Evolutionary conservation across 75 land plant genomes (phyloP).

Genomic region (Ceratopteris richardii): DNA sequence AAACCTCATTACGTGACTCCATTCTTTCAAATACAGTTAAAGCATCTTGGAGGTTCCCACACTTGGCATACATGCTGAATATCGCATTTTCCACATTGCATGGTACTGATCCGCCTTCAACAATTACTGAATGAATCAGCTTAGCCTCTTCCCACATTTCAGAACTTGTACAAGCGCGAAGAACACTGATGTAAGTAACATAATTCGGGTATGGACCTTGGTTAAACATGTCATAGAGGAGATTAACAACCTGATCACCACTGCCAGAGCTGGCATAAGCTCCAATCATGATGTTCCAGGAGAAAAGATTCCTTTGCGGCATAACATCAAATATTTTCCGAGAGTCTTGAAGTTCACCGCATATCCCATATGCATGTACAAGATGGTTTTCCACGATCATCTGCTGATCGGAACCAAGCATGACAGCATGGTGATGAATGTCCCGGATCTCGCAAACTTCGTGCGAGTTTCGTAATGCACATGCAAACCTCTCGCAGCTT

Average conservation of each 20-base stretch:
- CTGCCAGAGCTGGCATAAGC: slow-evolving; percentile 11
- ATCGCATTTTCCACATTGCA: slow-evolving; percentile 10
- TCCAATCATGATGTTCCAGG: slow-evolving; percentile 30
- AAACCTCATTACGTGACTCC: slow-evolving; percentile 6
- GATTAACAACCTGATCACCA: slow-evolving; percentile 6
- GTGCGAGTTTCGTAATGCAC: background rate
- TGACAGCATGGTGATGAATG: background rate
- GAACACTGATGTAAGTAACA: slow-evolving; percentile 5
- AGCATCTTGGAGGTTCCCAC: slow-evolving; percentile 6
- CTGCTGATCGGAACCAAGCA: background rate
- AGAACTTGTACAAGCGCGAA: slow-evolving; percentile 15
- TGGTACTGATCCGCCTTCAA: background rate
- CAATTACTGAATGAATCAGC: slow-evolving; percentile 2
- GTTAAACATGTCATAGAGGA: slow-evolving; percentile 12
- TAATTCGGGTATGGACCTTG: slow-evolving; percentile 6
- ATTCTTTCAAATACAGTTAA: slow-evolving; percentile 14
- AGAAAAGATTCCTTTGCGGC: slow-evolving; percentile 10
- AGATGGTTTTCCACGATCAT: background rate
- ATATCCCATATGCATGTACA: background rate
- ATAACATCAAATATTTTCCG: background rate
- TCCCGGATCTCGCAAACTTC: background rate
- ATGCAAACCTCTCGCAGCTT: background rate
- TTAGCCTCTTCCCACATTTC: background rate
- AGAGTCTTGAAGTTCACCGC: background rate
- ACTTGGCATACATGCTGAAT: slow-evolving; percentile 7